Evolutionary conservation across 331 rosid species (phyloP), one percentile per base, ranked within the genome.

Genomic region (Quercus lobata): DNA sequence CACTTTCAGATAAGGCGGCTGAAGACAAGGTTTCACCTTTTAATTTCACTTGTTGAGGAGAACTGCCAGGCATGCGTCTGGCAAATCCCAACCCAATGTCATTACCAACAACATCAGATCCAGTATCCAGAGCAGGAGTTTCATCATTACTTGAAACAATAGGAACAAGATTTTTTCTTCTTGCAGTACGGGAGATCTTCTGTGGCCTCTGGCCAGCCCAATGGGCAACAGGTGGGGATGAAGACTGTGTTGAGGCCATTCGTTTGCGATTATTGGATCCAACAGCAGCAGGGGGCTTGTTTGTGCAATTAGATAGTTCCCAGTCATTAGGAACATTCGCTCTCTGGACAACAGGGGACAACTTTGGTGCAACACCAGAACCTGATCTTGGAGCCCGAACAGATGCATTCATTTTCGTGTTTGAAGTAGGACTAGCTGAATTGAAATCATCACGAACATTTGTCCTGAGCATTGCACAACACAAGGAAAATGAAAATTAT

Each of bases 171-270:
- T 88, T 94, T 83, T 97, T 86, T 84, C 98, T 86, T 79, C 97
- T 88, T 75, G 98, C 98, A 81, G 91, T 84, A 35, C 97, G 94
- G 35, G 98, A 92, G 85, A 86, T 94, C 84, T 92, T 94, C 75
- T 91, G 98, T 14, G 96, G 93, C 84, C 98, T 90, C 86, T 94
- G 97, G 82, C 89, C 86, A 49, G 89, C 89, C 93, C 97, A 92
- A 37, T 80, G 93, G 70, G 90, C 87, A 80, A 90, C 97, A 53
- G 98, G 97, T 25, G 95, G 97, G 54, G 98, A 94, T 60, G 97
- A 88, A 72, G 97, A 86, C 60, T 86, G 85, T 73, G 89, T 85
- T 14, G 97, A 85, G 57, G 91, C 79, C 84, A 60, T 86, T 56
- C 97, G 92, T 82, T 94, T 94, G 76, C 95, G 95, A 85, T 87